Conservation (phyloP, 306 rosid species). For the Argentina anserina region DNA sequence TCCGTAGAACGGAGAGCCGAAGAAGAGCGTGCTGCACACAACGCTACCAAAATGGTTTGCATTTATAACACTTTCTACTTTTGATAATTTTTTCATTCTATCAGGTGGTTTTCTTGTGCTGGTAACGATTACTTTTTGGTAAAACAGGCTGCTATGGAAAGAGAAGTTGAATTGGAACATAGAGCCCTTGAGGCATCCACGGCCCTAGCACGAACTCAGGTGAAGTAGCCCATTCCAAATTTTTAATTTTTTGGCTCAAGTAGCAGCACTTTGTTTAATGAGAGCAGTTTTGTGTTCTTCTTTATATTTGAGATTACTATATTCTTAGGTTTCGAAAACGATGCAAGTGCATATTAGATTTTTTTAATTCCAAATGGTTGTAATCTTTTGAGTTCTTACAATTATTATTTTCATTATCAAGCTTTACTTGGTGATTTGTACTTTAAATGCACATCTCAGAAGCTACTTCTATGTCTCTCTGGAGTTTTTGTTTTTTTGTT, state of each 20-base stretch:
- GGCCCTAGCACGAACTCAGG: constrained; percentile 96
- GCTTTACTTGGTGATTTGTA: background rate
- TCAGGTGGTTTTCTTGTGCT: constrained; percentile 23
- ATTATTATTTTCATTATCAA: background rate
- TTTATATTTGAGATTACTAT: background rate
- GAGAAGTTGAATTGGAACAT: constrained; percentile 98
- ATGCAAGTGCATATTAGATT: background rate
- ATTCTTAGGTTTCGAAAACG: background rate
- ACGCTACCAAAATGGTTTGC: constrained; percentile 84
- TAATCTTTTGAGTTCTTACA: background rate
- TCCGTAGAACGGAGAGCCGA: constrained; percentile 95
- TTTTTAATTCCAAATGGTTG: background rate
- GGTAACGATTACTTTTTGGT: constrained; percentile 25
- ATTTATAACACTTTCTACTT: constrained; percentile 13
- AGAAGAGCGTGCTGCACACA: constrained; percentile 91
- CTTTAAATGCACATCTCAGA: background rate
- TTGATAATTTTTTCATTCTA: constrained; percentile 1
- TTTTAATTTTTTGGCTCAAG: constrained; percentile 11
- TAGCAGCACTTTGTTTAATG: background rate
- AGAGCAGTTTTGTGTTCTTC: background rate
- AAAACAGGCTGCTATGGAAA: constrained; percentile 90
- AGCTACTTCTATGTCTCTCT: background rate
- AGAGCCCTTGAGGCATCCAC: constrained; percentile 89
- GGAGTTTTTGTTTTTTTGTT: background rate
- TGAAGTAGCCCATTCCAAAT: constrained; percentile 36